phyloP scores from a whole-genome alignment of 116 monocot species.

The Thalassia testudinum region DNA sequence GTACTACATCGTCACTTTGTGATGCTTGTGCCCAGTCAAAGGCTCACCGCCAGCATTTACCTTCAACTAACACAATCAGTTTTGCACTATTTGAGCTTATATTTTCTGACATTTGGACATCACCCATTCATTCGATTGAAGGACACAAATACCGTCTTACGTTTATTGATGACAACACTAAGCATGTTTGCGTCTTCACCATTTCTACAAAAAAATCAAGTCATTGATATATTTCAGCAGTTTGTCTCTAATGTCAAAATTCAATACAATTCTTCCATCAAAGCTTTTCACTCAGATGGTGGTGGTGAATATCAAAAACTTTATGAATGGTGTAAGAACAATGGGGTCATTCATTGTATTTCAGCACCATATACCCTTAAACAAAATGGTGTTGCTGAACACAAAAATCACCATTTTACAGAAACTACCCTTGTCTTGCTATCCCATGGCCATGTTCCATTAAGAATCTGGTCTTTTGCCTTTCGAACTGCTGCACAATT shows the following conservation, averaged over 20 bases:
- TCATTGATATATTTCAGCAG: not conserved
- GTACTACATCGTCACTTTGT: not conserved
- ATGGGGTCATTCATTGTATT: not conserved
- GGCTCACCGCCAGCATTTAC: not conserved
- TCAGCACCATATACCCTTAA: not conserved
- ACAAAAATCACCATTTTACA: not conserved
- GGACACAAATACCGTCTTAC: not conserved
- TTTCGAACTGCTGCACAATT: not conserved
- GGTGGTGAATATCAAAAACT: conserved; percentile 1
- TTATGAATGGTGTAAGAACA: not conserved
- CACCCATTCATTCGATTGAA: not conserved
- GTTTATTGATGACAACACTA: conserved; percentile 7
- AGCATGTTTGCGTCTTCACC: not conserved
- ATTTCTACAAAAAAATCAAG: not conserved
- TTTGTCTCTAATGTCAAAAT: not conserved
- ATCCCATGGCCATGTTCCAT: not conserved
- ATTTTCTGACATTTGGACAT: conserved; percentile 3
- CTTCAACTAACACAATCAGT: not conserved
- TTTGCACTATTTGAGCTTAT: not conserved
- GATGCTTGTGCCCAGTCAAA: not conserved
- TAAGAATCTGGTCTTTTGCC: not conserved
- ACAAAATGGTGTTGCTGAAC: conserved; percentile 3
- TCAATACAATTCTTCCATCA: not conserved
- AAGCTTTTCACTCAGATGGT: not conserved
- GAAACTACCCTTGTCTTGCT: not conserved